Evolutionary conservation across 441 rosid genomes (phyloP).

Genomic region (Mallotus repandus): DNA sequence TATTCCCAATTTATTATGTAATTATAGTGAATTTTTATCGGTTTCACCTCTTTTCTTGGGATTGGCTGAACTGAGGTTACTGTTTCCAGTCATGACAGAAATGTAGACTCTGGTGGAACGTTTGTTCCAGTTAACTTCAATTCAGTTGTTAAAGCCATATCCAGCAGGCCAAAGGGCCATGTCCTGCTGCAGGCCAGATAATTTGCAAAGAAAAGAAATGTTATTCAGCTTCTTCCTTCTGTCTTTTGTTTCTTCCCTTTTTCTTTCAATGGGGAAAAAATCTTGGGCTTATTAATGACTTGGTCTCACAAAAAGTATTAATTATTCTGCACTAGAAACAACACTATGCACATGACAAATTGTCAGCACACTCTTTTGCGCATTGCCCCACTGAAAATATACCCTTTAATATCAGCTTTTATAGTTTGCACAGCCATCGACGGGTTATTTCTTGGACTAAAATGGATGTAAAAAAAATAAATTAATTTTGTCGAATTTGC

Average conservation of each 20-base stretch:
- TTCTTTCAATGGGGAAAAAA: not conserved
- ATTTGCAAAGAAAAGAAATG: not conserved
- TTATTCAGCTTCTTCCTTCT: not conserved
- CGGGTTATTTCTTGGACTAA: not conserved
- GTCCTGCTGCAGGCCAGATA: not conserved
- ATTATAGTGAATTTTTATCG: not conserved
- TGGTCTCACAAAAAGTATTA: not conserved
- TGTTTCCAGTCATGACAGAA: not conserved
- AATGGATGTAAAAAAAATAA: too few relatives aligned
- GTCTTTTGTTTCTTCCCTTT: not conserved
- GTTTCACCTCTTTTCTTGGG: too few relatives aligned
- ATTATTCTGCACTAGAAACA: not conserved
- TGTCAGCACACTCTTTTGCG: not conserved
- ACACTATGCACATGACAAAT: not conserved
- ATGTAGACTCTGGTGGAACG: constrained; percentile 28
- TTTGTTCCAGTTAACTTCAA: not conserved
- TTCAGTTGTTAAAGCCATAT: constrained; percentile 12
- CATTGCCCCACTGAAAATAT: not conserved
- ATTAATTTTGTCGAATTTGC: too few relatives aligned
- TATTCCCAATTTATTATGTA: constrained; percentile 4
- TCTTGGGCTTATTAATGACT: not conserved
- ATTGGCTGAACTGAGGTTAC: too few relatives aligned
- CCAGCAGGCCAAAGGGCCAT: not conserved
- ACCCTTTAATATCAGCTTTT: not conserved
- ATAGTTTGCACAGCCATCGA: not conserved